A percentile compares a stretch with the other conserved stretches of the same genome.
Evolutionary conservation across 805 yeast species (phyloP).

Genomic region (Middelhovenomyces tepae): DNA sequence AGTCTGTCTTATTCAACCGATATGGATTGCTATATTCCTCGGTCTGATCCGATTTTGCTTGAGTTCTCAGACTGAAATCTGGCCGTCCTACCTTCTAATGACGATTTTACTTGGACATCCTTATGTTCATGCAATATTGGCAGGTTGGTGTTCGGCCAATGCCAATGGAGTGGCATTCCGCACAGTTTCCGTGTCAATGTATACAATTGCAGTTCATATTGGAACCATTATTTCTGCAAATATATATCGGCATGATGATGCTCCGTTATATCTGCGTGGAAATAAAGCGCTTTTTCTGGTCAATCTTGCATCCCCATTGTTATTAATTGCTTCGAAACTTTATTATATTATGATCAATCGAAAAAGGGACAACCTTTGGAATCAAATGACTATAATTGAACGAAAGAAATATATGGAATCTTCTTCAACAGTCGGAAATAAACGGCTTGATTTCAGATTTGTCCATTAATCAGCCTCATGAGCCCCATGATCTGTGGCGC

Average conservation of each 20-base stretch:
- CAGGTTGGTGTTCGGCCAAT: constrained; percentile 53
- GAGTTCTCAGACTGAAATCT: constrained; percentile 30
- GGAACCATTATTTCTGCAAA: constrained; percentile 46
- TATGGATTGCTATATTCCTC: constrained; percentile 29
- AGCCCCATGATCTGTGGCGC: too few relatives aligned
- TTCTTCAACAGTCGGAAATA: constrained; percentile 1
- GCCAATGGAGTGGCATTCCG: constrained; percentile 54
- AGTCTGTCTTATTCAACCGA: constrained; percentile 23
- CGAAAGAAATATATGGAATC: constrained; percentile 1
- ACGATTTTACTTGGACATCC: constrained; percentile 21
- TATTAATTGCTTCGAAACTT: not conserved
- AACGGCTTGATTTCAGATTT: constrained; percentile 3
- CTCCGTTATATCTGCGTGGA: constrained; percentile 54
- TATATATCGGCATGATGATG: constrained; percentile 47
- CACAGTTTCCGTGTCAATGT: constrained; percentile 55
- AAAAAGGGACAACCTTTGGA: constrained; percentile 1
- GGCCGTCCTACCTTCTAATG: constrained; percentile 37
- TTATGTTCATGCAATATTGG: constrained; percentile 43
- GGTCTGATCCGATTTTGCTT: constrained; percentile 33
- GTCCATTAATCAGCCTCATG: too few relatives aligned
- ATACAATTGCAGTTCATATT: constrained; percentile 54
- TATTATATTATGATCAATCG: constrained; percentile 1
- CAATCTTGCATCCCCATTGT: constrained; percentile 4
- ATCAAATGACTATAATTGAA: constrained; percentile 1
- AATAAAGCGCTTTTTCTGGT: constrained; percentile 28